These are phyloP conservation scores for Aspergillus sergii DNA, from an alignment of 2,329 filamentous ascomycete species.

Conservation along the genomic window DNA sequence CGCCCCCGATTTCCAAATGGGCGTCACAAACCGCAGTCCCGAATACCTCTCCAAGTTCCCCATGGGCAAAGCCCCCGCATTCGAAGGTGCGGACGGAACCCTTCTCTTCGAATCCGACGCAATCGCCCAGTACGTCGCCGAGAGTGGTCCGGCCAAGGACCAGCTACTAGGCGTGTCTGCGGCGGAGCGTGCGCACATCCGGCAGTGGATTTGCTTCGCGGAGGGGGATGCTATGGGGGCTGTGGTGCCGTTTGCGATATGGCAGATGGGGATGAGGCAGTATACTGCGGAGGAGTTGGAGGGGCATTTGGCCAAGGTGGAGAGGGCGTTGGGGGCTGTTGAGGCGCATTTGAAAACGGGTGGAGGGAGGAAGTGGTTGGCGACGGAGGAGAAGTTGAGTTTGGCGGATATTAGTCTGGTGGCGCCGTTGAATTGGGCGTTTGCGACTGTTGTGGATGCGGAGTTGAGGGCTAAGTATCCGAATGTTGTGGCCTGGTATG, in stretches of 20 bases:
- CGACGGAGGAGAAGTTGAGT: slow-evolving; percentile 25
- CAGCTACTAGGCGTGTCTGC: slow-evolving; percentile 52
- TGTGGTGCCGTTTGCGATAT: slow-evolving; percentile 22
- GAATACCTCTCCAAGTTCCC: slow-evolving; percentile 56
- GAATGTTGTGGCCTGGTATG: slow-evolving; percentile 27
- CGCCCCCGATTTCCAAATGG: slow-evolving; percentile 44
- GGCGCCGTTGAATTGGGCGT: slow-evolving; percentile 28
- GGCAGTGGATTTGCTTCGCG: slow-evolving; percentile 51
- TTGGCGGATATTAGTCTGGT: slow-evolving; percentile 33
- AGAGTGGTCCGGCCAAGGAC: slow-evolving; percentile 46
- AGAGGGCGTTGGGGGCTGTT: slow-evolving; percentile 18
- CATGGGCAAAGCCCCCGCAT: slow-evolving; percentile 54
- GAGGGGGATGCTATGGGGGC: slow-evolving; percentile 34
- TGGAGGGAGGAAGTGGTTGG: slow-evolving; percentile 27
- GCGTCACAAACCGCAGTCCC: slow-evolving; percentile 46
- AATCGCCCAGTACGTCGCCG: slow-evolving; percentile 52
- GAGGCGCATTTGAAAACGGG: slow-evolving; percentile 23
- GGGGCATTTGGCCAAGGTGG: slow-evolving; percentile 19
- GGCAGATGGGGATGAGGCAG: slow-evolving; percentile 21
- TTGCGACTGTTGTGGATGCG: slow-evolving; percentile 25
- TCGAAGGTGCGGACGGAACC: slow-evolving; percentile 51
- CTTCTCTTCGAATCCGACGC: slow-evolving; percentile 50
- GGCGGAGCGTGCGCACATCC: slow-evolving; percentile 46
- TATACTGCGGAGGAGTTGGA: slow-evolving; percentile 27
- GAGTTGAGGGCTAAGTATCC: slow-evolving; percentile 33